phyloP scores from a whole-genome alignment of 2,329 filamentous ascomycete species.

The Nemania abortiva region DNA sequence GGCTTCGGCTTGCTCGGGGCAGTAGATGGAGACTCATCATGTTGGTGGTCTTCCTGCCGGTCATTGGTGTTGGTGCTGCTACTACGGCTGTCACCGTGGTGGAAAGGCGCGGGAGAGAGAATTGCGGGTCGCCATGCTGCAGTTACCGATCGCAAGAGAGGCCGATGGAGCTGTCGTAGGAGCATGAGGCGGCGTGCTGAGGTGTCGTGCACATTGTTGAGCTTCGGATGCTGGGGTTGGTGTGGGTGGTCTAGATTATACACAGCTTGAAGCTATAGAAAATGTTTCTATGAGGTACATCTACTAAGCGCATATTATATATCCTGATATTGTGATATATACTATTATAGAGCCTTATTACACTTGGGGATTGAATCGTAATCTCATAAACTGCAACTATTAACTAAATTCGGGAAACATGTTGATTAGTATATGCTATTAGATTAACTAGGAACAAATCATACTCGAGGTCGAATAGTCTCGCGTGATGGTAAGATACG shows the following conservation, averaged over 20 bases:
- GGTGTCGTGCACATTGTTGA: conserved; percentile 48
- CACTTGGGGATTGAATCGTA: too few species aligned
- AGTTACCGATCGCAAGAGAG: conserved; percentile 50
- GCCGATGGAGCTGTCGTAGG: conserved; percentile 51
- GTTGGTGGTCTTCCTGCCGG: conserved; percentile 1
- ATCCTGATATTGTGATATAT: conserved; percentile 16
- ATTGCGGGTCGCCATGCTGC: conserved; percentile 47
- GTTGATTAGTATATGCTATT: too few species aligned
- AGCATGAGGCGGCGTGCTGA: conserved; percentile 51
- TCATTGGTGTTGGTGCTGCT: conserved; percentile 4
- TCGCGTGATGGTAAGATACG: too few species aligned
- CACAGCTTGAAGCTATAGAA: conserved; percentile 10
- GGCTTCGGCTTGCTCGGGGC: conserved; percentile 17
- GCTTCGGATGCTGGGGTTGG: conserved; percentile 29
- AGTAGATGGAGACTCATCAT: conserved; percentile 4
- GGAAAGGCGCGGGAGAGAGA: conserved; percentile 31
- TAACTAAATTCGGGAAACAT: too few species aligned
- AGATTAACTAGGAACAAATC: too few species aligned
- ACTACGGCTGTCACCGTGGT: conserved; percentile 39
- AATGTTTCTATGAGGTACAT: conserved; percentile 3
- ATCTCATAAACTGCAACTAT: too few species aligned
- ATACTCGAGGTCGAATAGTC: too few species aligned
- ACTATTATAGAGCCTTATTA: neutral
- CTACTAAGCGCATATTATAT: neutral
- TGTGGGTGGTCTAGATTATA: neutral